phyloP scores from a whole-genome alignment of 768 basidiomycete genomes.

The Phylloporus sp. region DNA sequence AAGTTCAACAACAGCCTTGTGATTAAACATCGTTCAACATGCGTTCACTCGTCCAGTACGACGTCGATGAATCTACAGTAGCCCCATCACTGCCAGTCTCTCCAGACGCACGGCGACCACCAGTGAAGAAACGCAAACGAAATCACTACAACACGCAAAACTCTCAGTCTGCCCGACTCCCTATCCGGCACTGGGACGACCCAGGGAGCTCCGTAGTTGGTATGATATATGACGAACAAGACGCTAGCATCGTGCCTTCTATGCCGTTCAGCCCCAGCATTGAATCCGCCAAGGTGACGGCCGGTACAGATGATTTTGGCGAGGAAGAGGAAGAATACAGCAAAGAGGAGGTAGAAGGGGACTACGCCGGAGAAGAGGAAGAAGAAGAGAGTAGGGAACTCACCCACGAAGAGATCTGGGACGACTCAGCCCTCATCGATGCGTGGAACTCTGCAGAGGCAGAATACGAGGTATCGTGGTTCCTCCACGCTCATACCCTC shows the following conservation, averaged over 20 bases:
- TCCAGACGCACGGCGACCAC: conserved; percentile 25
- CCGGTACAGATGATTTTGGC: not conserved
- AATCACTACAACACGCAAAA: conserved; percentile 16
- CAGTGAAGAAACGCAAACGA: conserved; percentile 51
- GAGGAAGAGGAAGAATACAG: conserved; percentile 24
- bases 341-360: conserved; percentile 17
- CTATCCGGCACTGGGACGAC: conserved; percentile 45
- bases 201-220: conserved; percentile 24
- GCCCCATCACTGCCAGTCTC: not conserved
- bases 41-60: conserved; percentile 30
- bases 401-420: conserved; percentile 78
- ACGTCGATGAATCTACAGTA: conserved; percentile 17
- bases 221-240: conserved; percentile 33
- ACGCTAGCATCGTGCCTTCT: not conserved
- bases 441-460: conserved; percentile 84
- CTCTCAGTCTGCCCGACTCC: conserved; percentile 1
- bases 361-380: conserved; percentile 30
- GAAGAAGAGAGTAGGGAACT: conserved; percentile 59
- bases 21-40: no score
- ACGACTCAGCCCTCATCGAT: conserved; percentile 76
- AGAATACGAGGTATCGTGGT: conserved; percentile 60
- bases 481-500: no score
- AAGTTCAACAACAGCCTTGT: no score
- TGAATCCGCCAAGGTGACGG: not conserved
- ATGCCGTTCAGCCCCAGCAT: not conserved